Base-by-base conservation (phyloP, 2,329 filamentous ascomycete genomes). In the Escovopsis sp. region DNA sequence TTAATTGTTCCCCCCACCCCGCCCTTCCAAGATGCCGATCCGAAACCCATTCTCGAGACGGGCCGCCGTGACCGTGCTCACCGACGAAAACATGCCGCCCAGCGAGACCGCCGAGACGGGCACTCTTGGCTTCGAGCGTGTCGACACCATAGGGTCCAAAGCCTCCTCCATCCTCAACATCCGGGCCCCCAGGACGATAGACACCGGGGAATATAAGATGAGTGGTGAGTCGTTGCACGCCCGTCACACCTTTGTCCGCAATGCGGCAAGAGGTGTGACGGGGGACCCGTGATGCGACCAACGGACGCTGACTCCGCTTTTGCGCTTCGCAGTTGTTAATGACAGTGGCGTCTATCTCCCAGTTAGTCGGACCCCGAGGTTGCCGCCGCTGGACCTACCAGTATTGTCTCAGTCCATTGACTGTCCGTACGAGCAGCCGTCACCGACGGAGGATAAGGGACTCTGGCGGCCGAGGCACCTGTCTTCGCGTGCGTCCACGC, bases 271-370 rank as follows among this genome's bases (percentile, higher is more conserved):
- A 32, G 8, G 28, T 3, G 28, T 9, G 8, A 11, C 28, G 11
- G 40, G n/a, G 8, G 40, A 33, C 41, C 42, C 30, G 47, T 51
- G 51, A 53, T 53, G 49, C 51, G 50, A 55, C 45, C 46, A 46
- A 39, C 18, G 47, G 15, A 45, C 8, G 28, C 51, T 58, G 46
- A 61, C 53, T 38, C 45, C 50, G 38, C 40, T 23, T 32, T 44
- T 44, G 41, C 26, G 38, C 40, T 28, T 36, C 43, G 47, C 59
- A 95, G 89, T 95, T 50, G 91, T 96, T 61, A 93, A 94, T 59
- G 88, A 94, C 63, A 93, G 84, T 60, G 89, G 89, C 51, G 83
- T 94, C 48, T 96, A 94, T 65, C 75, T 96, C 51, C 89, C 89
- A 53, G 86, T 91, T 78, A 64, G 76, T 45, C 39, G 39, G 37